Evolutionary conservation across 352 stramenopile genomes (phyloP).

Genomic region (Elongisporangium senticosum): DNA sequence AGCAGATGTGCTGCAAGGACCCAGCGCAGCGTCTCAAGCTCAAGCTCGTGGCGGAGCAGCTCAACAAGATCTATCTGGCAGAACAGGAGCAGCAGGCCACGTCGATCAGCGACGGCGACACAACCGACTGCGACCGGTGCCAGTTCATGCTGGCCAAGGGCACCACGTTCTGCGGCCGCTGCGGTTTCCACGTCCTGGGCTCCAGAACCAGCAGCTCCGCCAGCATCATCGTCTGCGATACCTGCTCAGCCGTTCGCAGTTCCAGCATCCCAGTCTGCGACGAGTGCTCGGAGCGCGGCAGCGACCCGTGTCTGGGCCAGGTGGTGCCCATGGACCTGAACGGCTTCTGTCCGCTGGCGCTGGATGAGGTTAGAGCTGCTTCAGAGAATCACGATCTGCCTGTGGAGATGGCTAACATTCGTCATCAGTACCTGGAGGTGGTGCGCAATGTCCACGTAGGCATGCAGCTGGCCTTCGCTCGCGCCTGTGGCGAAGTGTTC

Average conservation of each 20-base stretch:
- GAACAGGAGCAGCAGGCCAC: background rate
- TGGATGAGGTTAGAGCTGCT: background rate
- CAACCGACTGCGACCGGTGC: background rate
- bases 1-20: constrained; percentile 27
- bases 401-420: background rate
- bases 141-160: background rate
- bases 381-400: background rate
- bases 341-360: background rate
- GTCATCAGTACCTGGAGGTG: background rate
- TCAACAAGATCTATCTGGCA: constrained; percentile 7
- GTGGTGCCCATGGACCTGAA: background rate
- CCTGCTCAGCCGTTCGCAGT: background rate
- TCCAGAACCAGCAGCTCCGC: background rate
- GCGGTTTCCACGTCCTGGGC: background rate
- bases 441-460: background rate
- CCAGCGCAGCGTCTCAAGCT: constrained; percentile 22
- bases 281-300: background rate
- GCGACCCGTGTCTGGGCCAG: background rate
- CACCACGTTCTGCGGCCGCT: background rate
- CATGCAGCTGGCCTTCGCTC: background rate
- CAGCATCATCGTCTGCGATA: background rate
- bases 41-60: constrained; percentile 23
- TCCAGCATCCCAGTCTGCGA: background rate
- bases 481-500: background rate
- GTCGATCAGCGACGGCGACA: background rate